Base-by-base conservation (phyloP, 805 yeast species). In the Wickerhamomyces strasburgensis region DNA sequence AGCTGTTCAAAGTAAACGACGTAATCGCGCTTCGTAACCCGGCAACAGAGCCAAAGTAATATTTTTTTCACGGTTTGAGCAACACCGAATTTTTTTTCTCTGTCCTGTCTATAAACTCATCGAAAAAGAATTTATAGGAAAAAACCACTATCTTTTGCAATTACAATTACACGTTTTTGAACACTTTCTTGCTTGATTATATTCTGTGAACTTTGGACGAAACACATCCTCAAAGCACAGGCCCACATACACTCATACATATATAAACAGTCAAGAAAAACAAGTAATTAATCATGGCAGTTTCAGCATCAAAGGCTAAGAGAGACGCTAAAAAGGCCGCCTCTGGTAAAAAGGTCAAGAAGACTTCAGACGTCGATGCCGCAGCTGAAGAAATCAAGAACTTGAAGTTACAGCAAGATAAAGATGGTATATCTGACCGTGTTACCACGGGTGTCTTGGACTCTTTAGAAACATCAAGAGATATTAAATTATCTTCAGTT, bases 391-490 rank as follows among this genome's bases (percentile, higher is more conserved):
- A 78, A 59, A 78, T 93, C 57, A 84, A 80, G 45, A 81, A 86
- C 65, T 73, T 90, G 68, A 90, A 90, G 65, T 68, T 89, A 59
- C 98, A 90, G 68, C 83, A 84, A 60, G 98, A 90, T 65, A 80
- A 85, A 61, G 81, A 88, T 56, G 98, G 98, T 51, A 58, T 90
- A 40, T 86, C 96, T 31, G 98, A 90, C 65, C 85, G 98, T 72
- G 98, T 90, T 49, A 84, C 90, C 51, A 90, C 98, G 31, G 98
- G 98, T 74, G 98, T 93, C 32, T 72, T 93, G 59, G 89, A 83
- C 40, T 85, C 96, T 36, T 71, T 93, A 60, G 75, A 62, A 29
- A 89, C 97, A 19, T 87, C 97, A 14, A 80, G 97, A 65, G 98
- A 93, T 80, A 68, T 93, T 58, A 93, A 93, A 68, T 61, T 90